phyloP scores from a whole-genome alignment of 108 stramenopile genomes.

The Conticribra weissflogii region DNA sequence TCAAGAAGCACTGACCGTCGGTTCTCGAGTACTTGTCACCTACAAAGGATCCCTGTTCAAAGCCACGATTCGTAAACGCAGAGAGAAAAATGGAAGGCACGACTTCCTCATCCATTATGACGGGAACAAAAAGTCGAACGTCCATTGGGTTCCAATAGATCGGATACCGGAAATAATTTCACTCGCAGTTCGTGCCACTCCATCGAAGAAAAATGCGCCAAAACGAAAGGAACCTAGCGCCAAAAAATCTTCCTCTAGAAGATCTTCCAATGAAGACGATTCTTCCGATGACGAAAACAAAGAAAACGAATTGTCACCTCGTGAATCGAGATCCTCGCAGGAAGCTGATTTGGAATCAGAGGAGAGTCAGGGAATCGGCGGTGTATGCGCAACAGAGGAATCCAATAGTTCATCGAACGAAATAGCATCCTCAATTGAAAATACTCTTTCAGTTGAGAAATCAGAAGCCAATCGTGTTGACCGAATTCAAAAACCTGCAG shows the following conservation, averaged over 20 bases:
- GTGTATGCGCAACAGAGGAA: too few species aligned
- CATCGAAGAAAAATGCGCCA: slow-evolving; percentile 3
- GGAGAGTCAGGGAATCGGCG: too few species aligned
- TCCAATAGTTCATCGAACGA: too few species aligned
- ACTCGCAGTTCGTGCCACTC: slow-evolving; percentile 18
- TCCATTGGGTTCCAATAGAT: slow-evolving; percentile 51
- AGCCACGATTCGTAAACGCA: slow-evolving; percentile 48
- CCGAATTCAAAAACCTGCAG: too few species aligned
- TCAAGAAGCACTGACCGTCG: slow-evolving; percentile 30
- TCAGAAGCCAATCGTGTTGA: too few species aligned
- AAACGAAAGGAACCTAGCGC: neutral
- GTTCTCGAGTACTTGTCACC: slow-evolving; percentile 45
- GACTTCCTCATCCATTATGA: slow-evolving; percentile 58
- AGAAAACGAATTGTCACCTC: too few species aligned
- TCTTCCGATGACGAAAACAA: neutral
- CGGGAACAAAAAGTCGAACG: slow-evolving; percentile 56
- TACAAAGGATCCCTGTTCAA: slow-evolving; percentile 51
- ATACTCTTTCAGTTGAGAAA: too few species aligned
- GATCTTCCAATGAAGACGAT: neutral
- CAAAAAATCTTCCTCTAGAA: neutral
- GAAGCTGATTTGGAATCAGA: too few species aligned
- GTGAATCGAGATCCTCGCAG: too few species aligned
- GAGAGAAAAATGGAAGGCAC: slow-evolving; percentile 37
- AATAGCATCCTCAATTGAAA: too few species aligned
- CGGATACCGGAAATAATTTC: slow-evolving; percentile 37